Evolutionary conservation across 768 basidiomycete species (phyloP), one percentile per base, ranked within the genome.

Genomic region (Lepiota venenata): DNA sequence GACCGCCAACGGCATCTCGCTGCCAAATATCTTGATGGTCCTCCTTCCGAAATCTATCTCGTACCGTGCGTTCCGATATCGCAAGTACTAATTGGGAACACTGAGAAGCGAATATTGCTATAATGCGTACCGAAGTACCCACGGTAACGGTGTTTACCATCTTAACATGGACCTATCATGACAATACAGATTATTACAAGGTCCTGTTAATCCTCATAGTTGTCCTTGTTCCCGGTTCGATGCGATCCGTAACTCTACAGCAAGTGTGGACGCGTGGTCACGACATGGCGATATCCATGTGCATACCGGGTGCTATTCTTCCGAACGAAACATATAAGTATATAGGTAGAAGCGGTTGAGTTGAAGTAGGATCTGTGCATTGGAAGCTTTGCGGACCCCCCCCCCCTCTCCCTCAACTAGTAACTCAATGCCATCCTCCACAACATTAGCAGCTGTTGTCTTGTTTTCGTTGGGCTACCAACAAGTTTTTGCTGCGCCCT

Each of bases 41-140:
- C 46, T 42, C 10, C 39, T 53, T 27, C 35, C 37, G 37, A 4
- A 14, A 16, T 16, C 21, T 37, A 29, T 36, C 36, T 32, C 53
- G 46, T 29, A 40, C 46, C 46, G 46, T 29, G 25, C 48, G 53
- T 21, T 47, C 27, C 37, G 52, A 48, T 11, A 55, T 35, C 2
- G 18, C 20, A 18, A n/a, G 4, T 43, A 43, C 29, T n/a, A 43
- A 36, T 52, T 52, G 37, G 43, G 21, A 8, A 11, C 2, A 15
- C 1, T 16, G 11, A 27, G 16, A 16, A 18, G 35, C 22, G 22
- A 2, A 44, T 9, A 29, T 38, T 52, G 32, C 51, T 52, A 52
- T 52, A 45, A 52, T 22, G 20, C 42, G 51, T 52, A 52, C 11
- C n/a, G 35, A 44, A 21, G n/a, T 38, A 39, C 43, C 42, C 51